Conservation (phyloP, 2,329 filamentous ascomycete species). For the Pseudocercospora pini-densiflorae region DNA sequence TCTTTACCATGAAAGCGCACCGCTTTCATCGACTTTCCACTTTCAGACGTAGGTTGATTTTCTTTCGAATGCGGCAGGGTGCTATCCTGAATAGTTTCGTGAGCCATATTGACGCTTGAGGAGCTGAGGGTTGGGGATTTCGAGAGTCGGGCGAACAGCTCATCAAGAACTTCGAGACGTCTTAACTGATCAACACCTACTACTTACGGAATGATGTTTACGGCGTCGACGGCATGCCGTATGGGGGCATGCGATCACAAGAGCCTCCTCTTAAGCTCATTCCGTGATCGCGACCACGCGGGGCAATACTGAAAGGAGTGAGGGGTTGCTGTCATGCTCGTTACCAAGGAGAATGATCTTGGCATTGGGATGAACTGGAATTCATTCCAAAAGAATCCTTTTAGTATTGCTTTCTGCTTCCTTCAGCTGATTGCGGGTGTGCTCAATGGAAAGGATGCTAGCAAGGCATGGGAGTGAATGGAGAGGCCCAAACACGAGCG, state of each 20-base stretch:
- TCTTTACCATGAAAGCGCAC: conserved; percentile 45
- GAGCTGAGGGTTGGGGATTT: neutral
- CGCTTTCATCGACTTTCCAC: conserved; percentile 39
- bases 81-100: conserved; percentile 21
- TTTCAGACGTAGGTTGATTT: conserved; percentile 17
- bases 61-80: conserved; percentile 14
- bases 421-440: neutral
- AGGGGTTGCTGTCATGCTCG: neutral
- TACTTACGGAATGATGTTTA: neutral
- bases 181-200: neutral
- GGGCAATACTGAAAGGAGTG: neutral
- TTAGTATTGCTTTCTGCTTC: neutral
- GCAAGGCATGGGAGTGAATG: neutral
- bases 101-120: conserved; percentile 10
- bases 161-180: neutral
- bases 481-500: neutral
- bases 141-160: neutral
- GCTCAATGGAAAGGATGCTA: neutral
- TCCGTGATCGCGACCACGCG: neutral
- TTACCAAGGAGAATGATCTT: neutral
- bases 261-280: neutral
- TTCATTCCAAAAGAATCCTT: neutral
- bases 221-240: conserved; percentile 1
- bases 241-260: neutral
- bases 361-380: neutral